phyloP scores from a whole-genome alignment of 345 rosid species.

The Gossypioides kirkii region DNA sequence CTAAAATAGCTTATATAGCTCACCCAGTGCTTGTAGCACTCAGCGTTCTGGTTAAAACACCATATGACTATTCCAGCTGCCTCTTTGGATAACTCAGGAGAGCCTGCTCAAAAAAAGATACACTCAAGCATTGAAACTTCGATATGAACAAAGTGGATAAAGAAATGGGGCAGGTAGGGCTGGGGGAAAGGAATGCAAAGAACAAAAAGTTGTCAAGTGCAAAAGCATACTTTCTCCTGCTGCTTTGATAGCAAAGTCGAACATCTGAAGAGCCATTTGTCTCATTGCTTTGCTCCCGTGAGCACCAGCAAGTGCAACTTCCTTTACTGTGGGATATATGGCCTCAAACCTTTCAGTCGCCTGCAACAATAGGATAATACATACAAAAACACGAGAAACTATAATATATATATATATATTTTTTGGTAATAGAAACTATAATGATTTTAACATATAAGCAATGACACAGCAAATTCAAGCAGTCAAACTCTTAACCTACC shows the following conservation, averaged over 20 bases:
- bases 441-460: background rate
- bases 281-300: conserved; percentile 72
- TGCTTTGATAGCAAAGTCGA: conserved; percentile 43
- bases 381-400: conserved; percentile 13
- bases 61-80: conserved; percentile 55
- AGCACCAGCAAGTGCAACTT: conserved; percentile 70
- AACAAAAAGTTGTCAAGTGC: background rate
- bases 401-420: no score
- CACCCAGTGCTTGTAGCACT: conserved; percentile 82
- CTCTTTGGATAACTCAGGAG: conserved; percentile 57
- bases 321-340: conserved; percentile 52
- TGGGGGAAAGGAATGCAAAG: background rate
- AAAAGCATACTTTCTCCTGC: conserved; percentile 60
- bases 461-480: conserved; percentile 6
- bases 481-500: conserved; percentile 29
- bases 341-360: conserved; percentile 77
- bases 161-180: background rate
- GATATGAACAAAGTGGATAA: background rate
- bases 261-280: conserved; percentile 59
- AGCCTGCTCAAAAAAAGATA: conserved; percentile 30
- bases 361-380: conserved; percentile 29
- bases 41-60: conserved; percentile 53
- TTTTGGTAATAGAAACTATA: conserved; percentile 14
- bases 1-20: conserved; percentile 30
- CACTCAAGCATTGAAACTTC: conserved; percentile 7